Evolutionary conservation across 2,329 filamentous ascomycete species (phyloP), one percentile per base, ranked within the genome.

Genomic region (Xylariaceae sp.): DNA sequence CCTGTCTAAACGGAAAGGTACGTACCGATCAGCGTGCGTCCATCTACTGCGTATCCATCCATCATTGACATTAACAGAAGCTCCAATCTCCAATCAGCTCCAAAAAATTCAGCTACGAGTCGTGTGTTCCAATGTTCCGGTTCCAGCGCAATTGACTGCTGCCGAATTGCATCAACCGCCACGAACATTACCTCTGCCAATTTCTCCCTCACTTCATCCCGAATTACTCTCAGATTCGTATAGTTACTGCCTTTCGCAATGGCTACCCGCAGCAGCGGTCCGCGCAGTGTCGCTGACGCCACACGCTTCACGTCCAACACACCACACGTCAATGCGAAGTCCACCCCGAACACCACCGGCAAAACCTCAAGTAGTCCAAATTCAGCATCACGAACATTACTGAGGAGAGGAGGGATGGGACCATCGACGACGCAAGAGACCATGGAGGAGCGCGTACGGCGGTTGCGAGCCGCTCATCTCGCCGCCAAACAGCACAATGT

Each of bases 251-350:
- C 33, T n/a, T n/a, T n/a, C n/a, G n/a, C 23, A 33, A 61, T 58
- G 55, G 52, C 50, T 26, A 41, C 44, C 46, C 11, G 54, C 50
- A 62, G 60, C 36, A 65, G 48, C 47, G 35, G 75, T 60, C 81
- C 87, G 56, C 86, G 88, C 69, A 89, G 84, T 74, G 86, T 89
- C 70, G 84, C 83, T 65, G 89, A 92, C 71, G 89, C 90, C 62
- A 94, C 90, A 66, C 86, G 89, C 69, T 94, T 89, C 73, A 89
- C 86, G 13, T 76, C 85, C 21, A 88, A 84, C 15, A 84, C 81
- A 56, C 85, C 85, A 29, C 88, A 91, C 74, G 89, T 88, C 64
- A 81, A 81, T 60, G 83, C 84, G 62, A 89, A 88, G 70, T 72
- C 79, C 35, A 29, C 71, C 70, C 50, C 62, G n/a, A 49, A 66